Conservation (phyloP, 2,329 filamentous ascomycete species). For the Aspergillus caelatus region DNA sequence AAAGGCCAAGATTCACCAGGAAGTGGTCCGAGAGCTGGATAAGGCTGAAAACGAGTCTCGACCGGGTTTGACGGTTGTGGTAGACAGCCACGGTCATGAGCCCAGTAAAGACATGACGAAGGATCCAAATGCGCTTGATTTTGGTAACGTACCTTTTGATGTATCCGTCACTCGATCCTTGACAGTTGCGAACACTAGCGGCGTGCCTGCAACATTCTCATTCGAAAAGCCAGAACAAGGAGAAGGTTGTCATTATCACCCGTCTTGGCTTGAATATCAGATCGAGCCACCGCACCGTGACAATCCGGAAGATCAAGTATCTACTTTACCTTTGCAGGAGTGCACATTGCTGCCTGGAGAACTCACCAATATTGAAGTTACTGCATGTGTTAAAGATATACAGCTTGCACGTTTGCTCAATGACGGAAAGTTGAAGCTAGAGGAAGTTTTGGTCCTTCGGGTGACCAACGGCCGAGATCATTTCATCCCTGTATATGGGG, state of each 20-base stretch:
- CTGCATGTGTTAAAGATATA: constrained; percentile 66
- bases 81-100: constrained; percentile 59
- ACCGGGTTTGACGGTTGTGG: constrained; percentile 78
- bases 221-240: constrained; percentile 70
- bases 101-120: constrained; percentile 39
- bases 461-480: constrained; percentile 85
- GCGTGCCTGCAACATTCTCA: constrained; percentile 75
- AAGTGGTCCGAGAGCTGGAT: constrained; percentile 86
- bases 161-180: constrained; percentile 67
- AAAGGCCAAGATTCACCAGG: constrained; percentile 80
- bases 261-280: constrained; percentile 71
- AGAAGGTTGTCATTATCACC: constrained; percentile 45
- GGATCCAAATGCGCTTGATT: constrained; percentile 66
- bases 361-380: constrained; percentile 70
- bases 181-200: constrained; percentile 90
- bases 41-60: constrained; percentile 88
- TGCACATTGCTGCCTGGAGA: constrained; percentile 83
- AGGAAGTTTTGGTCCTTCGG: constrained; percentile 85
- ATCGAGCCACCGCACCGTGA: constrained; percentile 59
- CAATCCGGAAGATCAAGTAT: constrained; percentile 30
- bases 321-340: constrained; percentile 40
- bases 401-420: constrained; percentile 72
- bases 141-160: constrained; percentile 73
- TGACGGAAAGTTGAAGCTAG: constrained; percentile 64
- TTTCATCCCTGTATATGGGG: constrained; percentile 79